Evolutionary conservation across 2,329 filamentous ascomycete genomes (phyloP).

Genomic region (Diaporthe citrichinensis): DNA sequence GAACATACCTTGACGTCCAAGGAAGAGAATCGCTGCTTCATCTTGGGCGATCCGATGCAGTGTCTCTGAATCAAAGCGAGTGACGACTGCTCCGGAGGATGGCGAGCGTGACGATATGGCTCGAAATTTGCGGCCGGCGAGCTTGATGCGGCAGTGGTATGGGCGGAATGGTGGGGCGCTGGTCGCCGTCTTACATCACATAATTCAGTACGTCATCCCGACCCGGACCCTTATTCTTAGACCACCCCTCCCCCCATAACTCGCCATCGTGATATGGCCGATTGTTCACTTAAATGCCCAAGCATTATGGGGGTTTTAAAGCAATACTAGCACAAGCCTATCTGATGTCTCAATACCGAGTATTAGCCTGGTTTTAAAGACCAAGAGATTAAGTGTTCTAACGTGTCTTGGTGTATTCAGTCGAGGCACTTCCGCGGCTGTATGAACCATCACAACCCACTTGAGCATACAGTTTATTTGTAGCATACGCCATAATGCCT

Average conservation of each 20-base stretch:
- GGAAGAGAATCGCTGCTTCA: conserved; percentile 88
- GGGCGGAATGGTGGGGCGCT: conserved; percentile 26
- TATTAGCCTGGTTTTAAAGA: background rate
- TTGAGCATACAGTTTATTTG: background rate
- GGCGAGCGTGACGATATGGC: background rate
- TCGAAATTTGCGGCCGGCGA: conserved; percentile 34
- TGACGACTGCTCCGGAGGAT: background rate
- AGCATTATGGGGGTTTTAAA: too few relatives aligned
- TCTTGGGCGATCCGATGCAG: conserved; percentile 53
- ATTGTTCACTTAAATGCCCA: background rate
- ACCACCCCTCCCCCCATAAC: background rate
- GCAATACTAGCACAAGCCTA: background rate
- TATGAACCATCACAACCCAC: background rate
- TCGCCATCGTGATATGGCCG: background rate
- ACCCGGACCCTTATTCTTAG: conserved; percentile 11
- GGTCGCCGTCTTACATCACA: conserved; percentile 11
- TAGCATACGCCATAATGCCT: background rate
- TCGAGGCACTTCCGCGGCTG: background rate
- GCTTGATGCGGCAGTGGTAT: conserved; percentile 25
- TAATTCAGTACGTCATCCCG: conserved; percentile 20
- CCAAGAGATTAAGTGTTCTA: background rate
- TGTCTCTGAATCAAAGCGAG: background rate
- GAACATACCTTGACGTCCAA: conserved; percentile 77
- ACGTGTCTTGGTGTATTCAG: background rate
- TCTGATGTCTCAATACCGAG: background rate